phyloP scores from a whole-genome alignment of 495 filamentous ascomycete genomes.

The Penicillium waksmanii region DNA sequence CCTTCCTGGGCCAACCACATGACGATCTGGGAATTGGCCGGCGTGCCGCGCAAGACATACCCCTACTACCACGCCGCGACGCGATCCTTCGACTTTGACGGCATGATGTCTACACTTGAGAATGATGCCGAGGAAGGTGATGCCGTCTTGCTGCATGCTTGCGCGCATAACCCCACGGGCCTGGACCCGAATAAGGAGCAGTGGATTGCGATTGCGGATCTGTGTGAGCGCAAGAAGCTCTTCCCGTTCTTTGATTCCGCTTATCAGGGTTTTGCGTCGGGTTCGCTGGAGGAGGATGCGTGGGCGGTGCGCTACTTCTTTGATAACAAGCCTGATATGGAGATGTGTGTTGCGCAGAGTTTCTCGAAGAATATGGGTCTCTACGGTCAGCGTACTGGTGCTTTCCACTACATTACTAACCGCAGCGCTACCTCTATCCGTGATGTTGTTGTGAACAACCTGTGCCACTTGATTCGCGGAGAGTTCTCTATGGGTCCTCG shows the following conservation, averaged over 20 bases:
- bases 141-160: constrained; percentile 55
- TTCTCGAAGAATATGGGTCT: constrained; percentile 63
- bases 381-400: constrained; percentile 56
- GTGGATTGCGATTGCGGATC: constrained; percentile 54
- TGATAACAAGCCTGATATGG: constrained; percentile 51
- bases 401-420: constrained; percentile 51
- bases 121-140: constrained; percentile 45
- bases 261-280: constrained; percentile 62
- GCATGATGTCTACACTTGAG: constrained; percentile 52
- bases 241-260: constrained; percentile 62
- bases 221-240: constrained; percentile 54
- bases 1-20: constrained; percentile 56
- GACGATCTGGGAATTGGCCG: constrained; percentile 51
- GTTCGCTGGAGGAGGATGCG: constrained; percentile 54
- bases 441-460: constrained; percentile 45
- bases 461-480: constrained; percentile 51
- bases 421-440: constrained; percentile 35
- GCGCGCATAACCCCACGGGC: constrained; percentile 61
- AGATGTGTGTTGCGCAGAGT: constrained; percentile 55
- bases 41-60: constrained; percentile 48
- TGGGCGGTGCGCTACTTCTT: constrained; percentile 59
- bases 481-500: constrained; percentile 55
- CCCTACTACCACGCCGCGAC: constrained; percentile 53
- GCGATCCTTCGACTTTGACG: constrained; percentile 50
- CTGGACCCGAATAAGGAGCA: constrained; percentile 56